Conservation (phyloP, 2,329 filamentous ascomycete species). For the Stagonosporopsis rhizophila region DNA sequence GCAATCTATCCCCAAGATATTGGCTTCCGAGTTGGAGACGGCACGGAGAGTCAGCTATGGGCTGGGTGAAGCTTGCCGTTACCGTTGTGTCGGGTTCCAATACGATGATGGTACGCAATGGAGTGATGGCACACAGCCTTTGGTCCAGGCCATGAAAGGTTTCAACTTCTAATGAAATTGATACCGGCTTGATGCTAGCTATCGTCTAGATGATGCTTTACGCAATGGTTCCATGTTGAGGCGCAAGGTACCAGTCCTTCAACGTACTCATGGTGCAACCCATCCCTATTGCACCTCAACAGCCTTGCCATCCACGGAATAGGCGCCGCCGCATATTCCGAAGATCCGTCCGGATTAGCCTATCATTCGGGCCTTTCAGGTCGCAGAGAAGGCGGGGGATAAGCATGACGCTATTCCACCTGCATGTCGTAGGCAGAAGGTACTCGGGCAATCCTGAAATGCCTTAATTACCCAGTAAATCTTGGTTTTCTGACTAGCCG, state of each 20-base stretch:
- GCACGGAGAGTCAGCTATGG: background rate
- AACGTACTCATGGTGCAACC: background rate
- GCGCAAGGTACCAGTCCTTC: slow-evolving; percentile 11
- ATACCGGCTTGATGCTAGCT: background rate
- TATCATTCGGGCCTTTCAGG: background rate
- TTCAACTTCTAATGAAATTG: background rate
- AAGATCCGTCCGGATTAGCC: background rate
- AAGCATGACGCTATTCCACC: too few relatives aligned
- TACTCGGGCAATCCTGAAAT: too few relatives aligned
- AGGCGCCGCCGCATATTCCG: background rate
- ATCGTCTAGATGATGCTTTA: background rate
- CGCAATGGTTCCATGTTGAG: slow-evolving; percentile 8
- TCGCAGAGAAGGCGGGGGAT: too few relatives aligned
- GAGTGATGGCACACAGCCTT: background rate
- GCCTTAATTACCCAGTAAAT: too few relatives aligned
- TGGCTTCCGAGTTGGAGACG: background rate
- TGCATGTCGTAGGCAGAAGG: too few relatives aligned
- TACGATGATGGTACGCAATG: slow-evolving; percentile 1
- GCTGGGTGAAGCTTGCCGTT: background rate
- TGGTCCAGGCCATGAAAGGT: background rate
- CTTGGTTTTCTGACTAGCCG: too few relatives aligned
- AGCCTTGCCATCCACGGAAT: slow-evolving; percentile 1
- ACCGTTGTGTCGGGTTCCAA: background rate
- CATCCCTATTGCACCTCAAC: slow-evolving; percentile 10
- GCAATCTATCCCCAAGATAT: background rate